A percentile compares a stretch with the other conserved stretches of the same genome.
Conservation (phyloP, 228 moss, liverwort and hornwort genomes). For the Sphagnum fallax region DNA sequence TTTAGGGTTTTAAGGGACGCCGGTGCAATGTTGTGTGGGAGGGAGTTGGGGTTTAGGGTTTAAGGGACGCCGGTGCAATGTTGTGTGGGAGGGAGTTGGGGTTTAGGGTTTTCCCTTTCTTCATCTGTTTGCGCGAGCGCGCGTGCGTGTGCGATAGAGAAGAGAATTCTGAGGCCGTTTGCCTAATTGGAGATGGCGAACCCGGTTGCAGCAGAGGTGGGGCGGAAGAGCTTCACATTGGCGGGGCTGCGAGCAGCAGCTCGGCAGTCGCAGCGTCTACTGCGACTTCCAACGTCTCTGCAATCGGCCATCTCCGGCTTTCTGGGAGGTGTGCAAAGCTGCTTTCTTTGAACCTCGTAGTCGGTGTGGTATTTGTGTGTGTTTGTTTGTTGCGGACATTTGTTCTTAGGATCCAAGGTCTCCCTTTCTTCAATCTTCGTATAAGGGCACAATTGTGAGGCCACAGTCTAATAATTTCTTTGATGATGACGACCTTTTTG, state of each 20-base stretch:
- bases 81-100: too few species aligned
- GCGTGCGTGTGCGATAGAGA: too few species aligned
- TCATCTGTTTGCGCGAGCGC: too few species aligned
- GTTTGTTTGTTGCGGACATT: not conserved
- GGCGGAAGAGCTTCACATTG: constrained; percentile 35
- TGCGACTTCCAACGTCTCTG: constrained; percentile 56
- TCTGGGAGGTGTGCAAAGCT: constrained; percentile 37
- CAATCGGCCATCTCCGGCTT: constrained; percentile 74
- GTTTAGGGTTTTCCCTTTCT: too few species aligned
- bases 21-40: too few species aligned
- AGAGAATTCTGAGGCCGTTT: too few species aligned
- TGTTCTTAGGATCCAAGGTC: not conserved
- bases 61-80: too few species aligned
- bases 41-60: too few species aligned
- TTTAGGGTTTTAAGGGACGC: too few species aligned
- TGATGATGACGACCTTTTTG: not conserved
- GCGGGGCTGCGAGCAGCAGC: constrained; percentile 65
- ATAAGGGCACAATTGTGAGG: too few species aligned
- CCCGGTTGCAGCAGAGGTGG: constrained; percentile 28
- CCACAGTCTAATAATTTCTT: not conserved
- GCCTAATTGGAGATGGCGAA: constrained; percentile 1
- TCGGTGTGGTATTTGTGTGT: not conserved
- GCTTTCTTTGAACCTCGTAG: too few species aligned
- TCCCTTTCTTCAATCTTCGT: not conserved
- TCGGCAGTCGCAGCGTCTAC: constrained; percentile 57